These are phyloP conservation scores for Candida sakaeoensis DNA, from an alignment of 805 yeast genomes.

Conservation along the genomic window DNA sequence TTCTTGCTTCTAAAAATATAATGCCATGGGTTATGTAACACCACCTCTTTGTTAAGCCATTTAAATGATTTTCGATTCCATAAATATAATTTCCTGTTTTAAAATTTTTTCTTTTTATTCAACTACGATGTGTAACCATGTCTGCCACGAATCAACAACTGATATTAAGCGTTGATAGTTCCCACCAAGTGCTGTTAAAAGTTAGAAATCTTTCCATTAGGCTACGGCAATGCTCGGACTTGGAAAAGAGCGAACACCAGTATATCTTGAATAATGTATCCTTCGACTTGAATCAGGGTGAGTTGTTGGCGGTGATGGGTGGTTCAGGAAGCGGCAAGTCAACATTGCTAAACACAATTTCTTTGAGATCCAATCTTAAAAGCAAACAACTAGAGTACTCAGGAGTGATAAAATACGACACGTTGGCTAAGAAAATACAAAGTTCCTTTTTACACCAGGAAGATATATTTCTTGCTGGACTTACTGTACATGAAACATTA, in stretches of 20 bases:
- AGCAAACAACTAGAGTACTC: slow-evolving; percentile 37
- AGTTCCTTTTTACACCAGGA: slow-evolving; percentile 72
- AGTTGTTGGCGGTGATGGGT: slow-evolving; percentile 41
- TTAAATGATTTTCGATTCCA: not conserved
- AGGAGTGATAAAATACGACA: slow-evolving; percentile 39
- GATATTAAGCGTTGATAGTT: not conserved
- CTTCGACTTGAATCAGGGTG: slow-evolving; percentile 27
- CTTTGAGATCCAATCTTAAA: slow-evolving; percentile 49
- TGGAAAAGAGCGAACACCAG: slow-evolving; percentile 11
- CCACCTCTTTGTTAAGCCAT: not conserved
- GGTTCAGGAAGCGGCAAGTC: slow-evolving; percentile 45
- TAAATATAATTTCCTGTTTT: not conserved
- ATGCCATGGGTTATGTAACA: not conserved
- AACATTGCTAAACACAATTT: slow-evolving; percentile 36
- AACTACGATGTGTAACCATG: not conserved
- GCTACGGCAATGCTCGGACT: not conserved
- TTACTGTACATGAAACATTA: slow-evolving; percentile 71
- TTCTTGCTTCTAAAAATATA: not conserved
- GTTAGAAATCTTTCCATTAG: not conserved
- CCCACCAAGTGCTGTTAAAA: slow-evolving; percentile 4
- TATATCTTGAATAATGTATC: slow-evolving; percentile 23
- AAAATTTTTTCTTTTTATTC: not conserved
- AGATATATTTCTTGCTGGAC: slow-evolving; percentile 66
- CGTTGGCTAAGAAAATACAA: slow-evolving; percentile 17
- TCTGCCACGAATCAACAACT: not conserved